phyloP scores from a whole-genome alignment of 441 rosid species.

The Populus hybrid region DNA sequence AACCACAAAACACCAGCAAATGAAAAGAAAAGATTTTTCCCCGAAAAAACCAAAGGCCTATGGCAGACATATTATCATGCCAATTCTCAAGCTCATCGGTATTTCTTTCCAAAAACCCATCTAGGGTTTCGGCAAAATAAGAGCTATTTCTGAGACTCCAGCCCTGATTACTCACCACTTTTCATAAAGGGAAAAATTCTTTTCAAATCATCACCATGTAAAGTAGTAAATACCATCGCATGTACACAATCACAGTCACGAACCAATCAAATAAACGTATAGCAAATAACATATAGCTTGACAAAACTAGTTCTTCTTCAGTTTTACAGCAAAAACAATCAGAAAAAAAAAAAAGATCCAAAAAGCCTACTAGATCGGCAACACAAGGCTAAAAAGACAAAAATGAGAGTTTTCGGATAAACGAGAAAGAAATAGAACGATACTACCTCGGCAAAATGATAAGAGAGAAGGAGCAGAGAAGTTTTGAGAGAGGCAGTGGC shows the following conservation, averaged over 20 bases:
- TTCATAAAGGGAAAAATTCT: not conserved
- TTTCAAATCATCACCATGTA: slow-evolving; percentile 2
- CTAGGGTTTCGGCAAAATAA: not conserved
- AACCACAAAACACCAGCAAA: too few species aligned
- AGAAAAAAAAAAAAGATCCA: too few species aligned
- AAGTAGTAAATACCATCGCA: too few species aligned
- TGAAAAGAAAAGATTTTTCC: too few species aligned
- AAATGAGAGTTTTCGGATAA: too few species aligned
- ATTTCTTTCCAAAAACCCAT: slow-evolving; percentile 13
- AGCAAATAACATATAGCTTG: too few species aligned
- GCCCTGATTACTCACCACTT: slow-evolving; percentile 11
- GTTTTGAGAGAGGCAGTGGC: not conserved
- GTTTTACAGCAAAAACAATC: too few species aligned
- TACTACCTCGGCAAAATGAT: not conserved
- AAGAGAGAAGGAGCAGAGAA: too few species aligned
- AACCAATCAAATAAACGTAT: too few species aligned
- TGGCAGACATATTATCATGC: slow-evolving; percentile 6
- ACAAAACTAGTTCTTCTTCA: too few species aligned
- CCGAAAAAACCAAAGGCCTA: slow-evolving; percentile 24
- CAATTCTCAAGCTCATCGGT: slow-evolving; percentile 22
- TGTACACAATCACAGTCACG: too few species aligned
- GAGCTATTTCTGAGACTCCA: slow-evolving; percentile 23
- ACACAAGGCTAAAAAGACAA: not conserved
- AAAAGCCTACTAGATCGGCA: too few species aligned
- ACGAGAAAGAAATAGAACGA: not conserved